Percentiles rank a stretch among this genome's conserved stretches.
phyloP scores from a whole-genome alignment of 306 rosid genomes.

The Dalbergia oliveri region DNA sequence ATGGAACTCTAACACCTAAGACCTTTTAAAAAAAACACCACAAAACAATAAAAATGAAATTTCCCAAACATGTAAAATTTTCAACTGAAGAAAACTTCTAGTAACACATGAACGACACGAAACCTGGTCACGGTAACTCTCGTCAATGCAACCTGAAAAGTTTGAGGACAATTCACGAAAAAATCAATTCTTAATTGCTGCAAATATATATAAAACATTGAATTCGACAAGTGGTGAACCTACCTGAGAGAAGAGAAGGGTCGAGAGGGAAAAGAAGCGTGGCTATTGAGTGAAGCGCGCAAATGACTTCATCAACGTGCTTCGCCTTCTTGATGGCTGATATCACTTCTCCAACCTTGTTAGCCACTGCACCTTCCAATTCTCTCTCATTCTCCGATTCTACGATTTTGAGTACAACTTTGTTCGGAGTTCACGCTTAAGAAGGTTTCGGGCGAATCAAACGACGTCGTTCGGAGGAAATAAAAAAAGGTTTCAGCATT shows the following conservation, averaged over 20 bases:
- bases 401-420: neutral
- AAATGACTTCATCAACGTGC: conserved; percentile 79
- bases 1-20: conserved; percentile 54
- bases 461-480: too few species aligned
- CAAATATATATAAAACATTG: neutral
- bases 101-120: conserved; percentile 36
- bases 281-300: conserved; percentile 77
- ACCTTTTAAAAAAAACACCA: conserved; percentile 41
- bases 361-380: conserved; percentile 55
- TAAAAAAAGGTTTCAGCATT: too few species aligned
- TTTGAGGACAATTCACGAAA: conserved; percentile 25
- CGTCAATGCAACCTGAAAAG: conserved; percentile 68
- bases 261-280: conserved; percentile 74
- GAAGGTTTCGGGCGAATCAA: too few species aligned
- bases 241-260: conserved; percentile 74
- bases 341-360: conserved; percentile 71
- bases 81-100: too few species aligned
- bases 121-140: conserved; percentile 76
- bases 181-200: too few species aligned
- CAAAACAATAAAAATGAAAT: neutral
- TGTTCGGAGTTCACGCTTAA: too few species aligned
- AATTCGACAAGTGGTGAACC: neutral
- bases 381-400: conserved; percentile 59
- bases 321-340: conserved; percentile 64
- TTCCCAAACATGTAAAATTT: neutral